Base-by-base conservation (phyloP, 116 monocot species). In the Thalassia testudinum region DNA sequence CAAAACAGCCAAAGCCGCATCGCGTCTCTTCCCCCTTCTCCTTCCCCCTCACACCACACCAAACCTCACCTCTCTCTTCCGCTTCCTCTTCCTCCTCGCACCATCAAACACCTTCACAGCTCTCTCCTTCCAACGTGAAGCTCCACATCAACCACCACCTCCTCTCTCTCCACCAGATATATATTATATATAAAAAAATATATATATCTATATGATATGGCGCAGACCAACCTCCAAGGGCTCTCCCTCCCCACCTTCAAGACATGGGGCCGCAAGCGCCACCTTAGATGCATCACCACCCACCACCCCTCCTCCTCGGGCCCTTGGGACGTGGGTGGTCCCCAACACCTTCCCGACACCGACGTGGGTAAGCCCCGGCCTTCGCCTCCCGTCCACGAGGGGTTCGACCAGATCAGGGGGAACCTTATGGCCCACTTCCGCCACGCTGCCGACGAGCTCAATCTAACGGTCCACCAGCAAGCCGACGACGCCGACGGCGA, bases 371-470 rank as follows among this genome's bases (percentile, higher is more conserved):
- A 45, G 45, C 19, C 19, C 45, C n/a, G n/a, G n/a, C n/a, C n/a
- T n/a, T 45, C 45, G 45, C 15, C 19, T 3, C 18, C 19, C 15
- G 4, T n/a, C 18, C 58, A 60, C 62, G 52, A 20, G 21, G 47
- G 38, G 21, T 29, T 68, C 21, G 69, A 62, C 24, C 59, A 30
- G 57, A 60, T 68, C 27, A 24, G 60, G 56, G 51, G 22, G 4
- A 71, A 67, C 64, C 68, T 68, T 12, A 37, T 71, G 30, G 60
- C 13, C 45, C 77, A 77, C 43, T 60, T 72, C 44, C 56, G 55
- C 27, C 38, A 68, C 50, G 64, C 72, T n/a, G 64, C 66, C 21
- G 66, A 29, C 52, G 20, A 50, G 62, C 61, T 70, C 45, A 50
- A 52, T 34, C 64, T 68, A 49, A 49, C 26, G 44, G 27, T 43